Conservation (phyloP, 768 basidiomycete genomes). For the Mycena venus region DNA sequence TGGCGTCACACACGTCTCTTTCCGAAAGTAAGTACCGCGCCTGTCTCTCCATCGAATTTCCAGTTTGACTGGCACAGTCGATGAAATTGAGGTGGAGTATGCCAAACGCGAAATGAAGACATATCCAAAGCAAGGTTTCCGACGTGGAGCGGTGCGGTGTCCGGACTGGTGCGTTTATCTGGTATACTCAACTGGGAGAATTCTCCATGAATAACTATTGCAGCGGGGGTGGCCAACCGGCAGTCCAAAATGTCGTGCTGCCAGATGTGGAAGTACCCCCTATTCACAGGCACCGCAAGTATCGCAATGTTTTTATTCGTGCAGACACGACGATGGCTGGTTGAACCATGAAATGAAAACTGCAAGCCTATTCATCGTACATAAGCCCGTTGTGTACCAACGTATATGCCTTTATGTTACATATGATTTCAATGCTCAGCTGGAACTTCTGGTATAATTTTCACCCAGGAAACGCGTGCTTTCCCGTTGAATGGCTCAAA, state of each 20-base stretch:
- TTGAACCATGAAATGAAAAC: not conserved
- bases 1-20: not conserved
- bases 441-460: too few relatives aligned
- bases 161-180: not conserved
- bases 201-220: not conserved
- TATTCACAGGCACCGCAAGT: constrained; percentile 8
- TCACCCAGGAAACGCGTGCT: too few relatives aligned
- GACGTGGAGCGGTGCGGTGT: not conserved
- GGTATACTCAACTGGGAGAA: not conserved
- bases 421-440: too few relatives aligned
- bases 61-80: not conserved
- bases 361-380: not conserved
- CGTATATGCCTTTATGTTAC: too few relatives aligned
- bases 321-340: not conserved
- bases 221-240: not conserved
- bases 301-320: constrained; percentile 11
- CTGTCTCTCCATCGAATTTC: not conserved
- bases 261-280: constrained; percentile 6
- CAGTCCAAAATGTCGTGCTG: not conserved
- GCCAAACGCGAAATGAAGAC: not conserved
- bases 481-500: too few relatives aligned
- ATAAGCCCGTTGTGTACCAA: not conserved
- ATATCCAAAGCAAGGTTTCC: not conserved
- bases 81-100: not conserved
- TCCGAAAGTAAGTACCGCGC: not conserved